Percentiles rank a stretch among this genome's conserved stretches.
Evolutionary conservation across 1,139 yeast species (phyloP).

Genomic region (Protomyces inundatus): DNA sequence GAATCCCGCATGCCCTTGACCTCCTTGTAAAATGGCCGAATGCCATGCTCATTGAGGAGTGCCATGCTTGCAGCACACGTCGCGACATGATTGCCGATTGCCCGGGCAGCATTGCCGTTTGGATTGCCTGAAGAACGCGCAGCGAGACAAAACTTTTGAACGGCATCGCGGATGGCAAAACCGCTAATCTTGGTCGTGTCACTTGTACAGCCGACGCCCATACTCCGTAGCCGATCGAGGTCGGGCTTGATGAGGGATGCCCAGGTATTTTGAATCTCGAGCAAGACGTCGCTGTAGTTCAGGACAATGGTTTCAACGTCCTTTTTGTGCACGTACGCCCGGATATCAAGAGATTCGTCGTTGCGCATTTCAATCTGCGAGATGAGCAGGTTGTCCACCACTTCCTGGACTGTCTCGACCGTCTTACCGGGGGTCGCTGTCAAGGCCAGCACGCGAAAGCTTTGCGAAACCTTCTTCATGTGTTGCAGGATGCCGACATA

Average conservation of each 20-base stretch:
- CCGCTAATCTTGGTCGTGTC: constrained; percentile 67
- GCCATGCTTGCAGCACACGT: constrained; percentile 60
- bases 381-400: constrained; percentile 65
- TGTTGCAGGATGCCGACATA: constrained; percentile 74
- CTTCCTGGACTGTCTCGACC: constrained; percentile 80
- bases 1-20: constrained; percentile 32
- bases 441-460: constrained; percentile 72
- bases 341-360: constrained; percentile 77
- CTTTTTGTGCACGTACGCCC: constrained; percentile 68
- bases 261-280: constrained; percentile 49
- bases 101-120: constrained; percentile 31
- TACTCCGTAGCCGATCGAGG: constrained; percentile 58
- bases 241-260: constrained; percentile 61
- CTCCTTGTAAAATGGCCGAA: constrained; percentile 62
- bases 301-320: constrained; percentile 57
- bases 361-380: constrained; percentile 80
- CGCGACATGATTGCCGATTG: constrained; percentile 50
- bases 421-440: constrained; percentile 87
- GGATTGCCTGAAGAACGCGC: constrained; percentile 36
- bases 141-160: constrained; percentile 40
- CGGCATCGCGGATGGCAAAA: constrained; percentile 66
- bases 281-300: constrained; percentile 50
- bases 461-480: constrained; percentile 56
- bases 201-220: constrained; percentile 45
- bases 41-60: constrained; percentile 69